Evolutionary conservation across 2,329 filamentous ascomycete species (phyloP).

Genomic region (Mycosphaerella sp.): DNA sequence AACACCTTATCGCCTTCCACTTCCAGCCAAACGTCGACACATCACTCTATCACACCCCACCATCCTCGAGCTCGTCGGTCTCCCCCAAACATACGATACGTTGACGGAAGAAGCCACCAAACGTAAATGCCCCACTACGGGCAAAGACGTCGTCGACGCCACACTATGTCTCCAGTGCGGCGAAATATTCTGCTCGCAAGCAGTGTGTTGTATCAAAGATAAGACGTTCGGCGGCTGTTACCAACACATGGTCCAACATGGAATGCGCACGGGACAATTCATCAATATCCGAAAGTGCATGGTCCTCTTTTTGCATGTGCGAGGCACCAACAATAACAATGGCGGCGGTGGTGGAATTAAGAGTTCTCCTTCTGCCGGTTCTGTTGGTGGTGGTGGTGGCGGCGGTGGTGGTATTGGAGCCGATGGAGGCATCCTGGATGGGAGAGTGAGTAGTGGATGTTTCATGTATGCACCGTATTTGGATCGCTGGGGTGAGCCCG

Average conservation of each 20-base stretch:
- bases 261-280: constrained; percentile 84
- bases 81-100: constrained; percentile 86
- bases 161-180: constrained; percentile 92
- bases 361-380: too few relatives aligned
- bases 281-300: constrained; percentile 96
- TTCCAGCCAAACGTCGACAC: not conserved
- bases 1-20: constrained; percentile 1
- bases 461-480: constrained; percentile 88
- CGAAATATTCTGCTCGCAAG: constrained; percentile 93
- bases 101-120: constrained; percentile 88
- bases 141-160: constrained; percentile 85
- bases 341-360: too few relatives aligned
- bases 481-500: constrained; percentile 91
- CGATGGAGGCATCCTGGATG: not conserved
- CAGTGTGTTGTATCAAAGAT: constrained; percentile 75
- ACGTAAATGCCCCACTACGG: constrained; percentile 76
- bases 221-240: constrained; percentile 69
- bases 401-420: not conserved
- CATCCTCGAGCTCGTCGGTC: constrained; percentile 87
- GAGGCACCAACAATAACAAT: constrained; percentile 35
- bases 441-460: constrained; percentile 50
- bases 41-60: constrained; percentile 68
- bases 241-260: constrained; percentile 86
- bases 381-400: too few relatives aligned
- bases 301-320: constrained; percentile 75